Evolutionary conservation across 2,329 filamentous ascomycete genomes (phyloP).

Genomic region (Blumeria hordei): DNA sequence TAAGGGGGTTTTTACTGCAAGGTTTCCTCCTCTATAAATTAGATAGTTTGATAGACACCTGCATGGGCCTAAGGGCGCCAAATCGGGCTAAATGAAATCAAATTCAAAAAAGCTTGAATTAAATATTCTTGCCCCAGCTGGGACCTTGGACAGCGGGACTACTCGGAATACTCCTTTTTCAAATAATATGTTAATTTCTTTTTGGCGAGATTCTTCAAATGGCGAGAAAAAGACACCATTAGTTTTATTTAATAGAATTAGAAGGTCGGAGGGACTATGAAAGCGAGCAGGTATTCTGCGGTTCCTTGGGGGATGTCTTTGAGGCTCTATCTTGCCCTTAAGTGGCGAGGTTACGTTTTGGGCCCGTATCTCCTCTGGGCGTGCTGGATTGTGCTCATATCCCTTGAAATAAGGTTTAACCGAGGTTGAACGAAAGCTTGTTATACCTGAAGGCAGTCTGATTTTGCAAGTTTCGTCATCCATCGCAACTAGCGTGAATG

Average conservation of each 20-base stretch:
- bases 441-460: background rate
- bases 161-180: background rate
- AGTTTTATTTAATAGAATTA: background rate
- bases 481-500: background rate
- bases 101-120: constrained; percentile 3
- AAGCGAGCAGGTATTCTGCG: background rate
- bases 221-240: background rate
- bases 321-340: too few relatives aligned
- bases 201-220: background rate
- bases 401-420: background rate
- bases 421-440: background rate
- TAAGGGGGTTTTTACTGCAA: too few relatives aligned
- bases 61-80: too few relatives aligned
- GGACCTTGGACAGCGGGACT: background rate
- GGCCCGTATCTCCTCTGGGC: too few relatives aligned
- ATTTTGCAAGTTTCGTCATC: background rate
- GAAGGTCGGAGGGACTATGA: background rate
- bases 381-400: too few relatives aligned
- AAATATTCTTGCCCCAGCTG: background rate
- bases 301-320: too few relatives aligned
- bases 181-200: background rate
- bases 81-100: too few relatives aligned
- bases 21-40: too few relatives aligned
- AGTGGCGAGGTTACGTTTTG: too few relatives aligned
- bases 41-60: too few relatives aligned